These are phyloP conservation scores for Salix dunnii DNA, from an alignment of 345 rosid genomes.

Conservation along the genomic window DNA sequence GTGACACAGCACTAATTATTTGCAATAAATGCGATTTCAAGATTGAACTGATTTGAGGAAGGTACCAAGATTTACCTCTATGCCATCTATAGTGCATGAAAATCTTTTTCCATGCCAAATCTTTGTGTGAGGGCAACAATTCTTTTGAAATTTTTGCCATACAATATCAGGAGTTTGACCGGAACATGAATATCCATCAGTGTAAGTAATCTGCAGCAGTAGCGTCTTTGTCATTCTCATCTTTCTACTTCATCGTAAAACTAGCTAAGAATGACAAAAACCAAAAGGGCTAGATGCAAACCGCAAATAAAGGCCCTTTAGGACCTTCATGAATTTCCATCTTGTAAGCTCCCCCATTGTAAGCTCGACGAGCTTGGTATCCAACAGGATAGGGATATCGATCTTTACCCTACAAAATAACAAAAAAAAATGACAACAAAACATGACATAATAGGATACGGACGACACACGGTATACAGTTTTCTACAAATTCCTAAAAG, in stretches of 20 bases:
- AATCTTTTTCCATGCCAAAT: slow-evolving; percentile 77
- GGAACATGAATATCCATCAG: slow-evolving; percentile 53
- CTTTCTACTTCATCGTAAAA: slow-evolving; percentile 3
- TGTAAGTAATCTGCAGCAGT: slow-evolving; percentile 54
- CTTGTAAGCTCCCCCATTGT: slow-evolving; percentile 49
- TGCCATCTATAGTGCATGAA: slow-evolving; percentile 67
- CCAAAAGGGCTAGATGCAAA: slow-evolving; percentile 29
- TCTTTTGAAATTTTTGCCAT: slow-evolving; percentile 84
- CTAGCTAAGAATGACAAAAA: slow-evolving; percentile 7
- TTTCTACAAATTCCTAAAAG: too few species aligned
- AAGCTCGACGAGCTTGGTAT: slow-evolving; percentile 63
- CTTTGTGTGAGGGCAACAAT: slow-evolving; percentile 42
- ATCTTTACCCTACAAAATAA: slow-evolving; percentile 64
- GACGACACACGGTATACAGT: not conserved
- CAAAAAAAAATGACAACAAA: too few species aligned
- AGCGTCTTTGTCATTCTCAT: not conserved
- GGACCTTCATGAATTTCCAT: slow-evolving; percentile 74
- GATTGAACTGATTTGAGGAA: not conserved
- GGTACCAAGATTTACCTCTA: slow-evolving; percentile 48
- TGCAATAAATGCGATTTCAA: not conserved
- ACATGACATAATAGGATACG: not conserved
- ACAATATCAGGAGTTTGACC: slow-evolving; percentile 80
- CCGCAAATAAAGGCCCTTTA: slow-evolving; percentile 82
- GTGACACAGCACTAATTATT: not conserved
- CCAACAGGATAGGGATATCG: slow-evolving; percentile 94